Evolutionary conservation across 2,329 filamentous ascomycete genomes (phyloP).

Genomic region (Plenodomus biglobosus): DNA sequence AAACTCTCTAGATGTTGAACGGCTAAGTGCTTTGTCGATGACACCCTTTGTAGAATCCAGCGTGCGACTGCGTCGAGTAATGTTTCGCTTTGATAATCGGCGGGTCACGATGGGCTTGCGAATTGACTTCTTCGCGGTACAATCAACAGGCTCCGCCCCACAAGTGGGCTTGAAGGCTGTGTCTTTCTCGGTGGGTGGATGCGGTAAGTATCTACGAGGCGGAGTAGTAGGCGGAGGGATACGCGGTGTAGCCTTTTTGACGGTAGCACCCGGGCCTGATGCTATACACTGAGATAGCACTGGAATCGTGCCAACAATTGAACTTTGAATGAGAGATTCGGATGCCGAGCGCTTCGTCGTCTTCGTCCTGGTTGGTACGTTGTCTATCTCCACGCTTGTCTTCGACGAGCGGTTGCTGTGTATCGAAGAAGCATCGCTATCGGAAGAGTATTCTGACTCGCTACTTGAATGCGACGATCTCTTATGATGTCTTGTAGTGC

Average conservation of each 20-base stretch:
- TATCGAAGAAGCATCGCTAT: conserved; percentile 43
- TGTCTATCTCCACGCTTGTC: conserved; percentile 43
- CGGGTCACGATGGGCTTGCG: conserved; percentile 22
- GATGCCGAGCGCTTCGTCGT: conserved; percentile 20
- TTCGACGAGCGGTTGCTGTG: conserved; percentile 46
- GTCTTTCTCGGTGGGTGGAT: conserved; percentile 24
- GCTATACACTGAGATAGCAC: conserved; percentile 14
- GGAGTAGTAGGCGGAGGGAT: conserved; percentile 18
- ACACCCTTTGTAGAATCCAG: conserved; percentile 21
- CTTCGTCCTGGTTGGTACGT: conserved; percentile 14
- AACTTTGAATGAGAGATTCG: conserved; percentile 17
- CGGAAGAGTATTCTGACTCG: conserved; percentile 42
- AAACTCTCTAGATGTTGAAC: conserved; percentile 20
- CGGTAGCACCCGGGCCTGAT: conserved; percentile 7
- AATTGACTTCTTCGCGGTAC: conserved; percentile 9
- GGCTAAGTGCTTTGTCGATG: conserved; percentile 27
- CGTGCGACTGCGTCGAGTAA: conserved; percentile 15
- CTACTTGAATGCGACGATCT: conserved; percentile 21
- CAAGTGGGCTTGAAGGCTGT: conserved; percentile 33
- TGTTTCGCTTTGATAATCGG: conserved; percentile 23
- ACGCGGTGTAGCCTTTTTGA: conserved; percentile 7
- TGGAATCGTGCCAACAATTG: conserved; percentile 30
- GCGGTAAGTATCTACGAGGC: conserved; percentile 30
- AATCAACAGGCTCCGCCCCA: conserved; percentile 15
- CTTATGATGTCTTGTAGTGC: conserved; percentile 12